These are phyloP conservation scores for Chaetomium tenue DNA, from an alignment of 495 filamentous ascomycete genomes.

Conservation along the genomic window DNA sequence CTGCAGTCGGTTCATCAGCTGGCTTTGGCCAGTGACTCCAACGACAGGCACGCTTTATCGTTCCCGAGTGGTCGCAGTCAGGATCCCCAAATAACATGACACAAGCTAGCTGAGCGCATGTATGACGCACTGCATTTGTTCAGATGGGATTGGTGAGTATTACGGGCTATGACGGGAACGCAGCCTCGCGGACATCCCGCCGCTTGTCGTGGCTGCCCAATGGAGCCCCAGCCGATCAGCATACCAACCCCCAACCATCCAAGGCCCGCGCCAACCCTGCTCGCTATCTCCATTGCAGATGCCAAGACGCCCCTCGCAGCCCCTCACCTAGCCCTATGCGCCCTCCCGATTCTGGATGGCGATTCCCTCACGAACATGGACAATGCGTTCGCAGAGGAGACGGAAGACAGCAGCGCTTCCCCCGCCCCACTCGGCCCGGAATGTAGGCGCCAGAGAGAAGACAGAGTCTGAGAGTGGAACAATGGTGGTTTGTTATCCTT, in stretches of 20 bases:
- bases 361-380: conserved; percentile 3
- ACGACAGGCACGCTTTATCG: not conserved
- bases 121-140: not conserved
- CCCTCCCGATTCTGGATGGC: conserved; percentile 15
- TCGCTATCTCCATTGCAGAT: not conserved
- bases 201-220: conserved; percentile 2
- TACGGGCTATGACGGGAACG: not conserved
- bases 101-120: conserved; percentile 9
- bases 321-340: conserved; percentile 35
- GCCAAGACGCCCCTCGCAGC: conserved; percentile 12
- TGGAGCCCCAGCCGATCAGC: conserved; percentile 5
- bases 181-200: not conserved
- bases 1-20: not conserved
- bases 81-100: conserved; percentile 9
- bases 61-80: not conserved
- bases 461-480: not conserved
- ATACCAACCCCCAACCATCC: conserved; percentile 17
- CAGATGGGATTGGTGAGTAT: not conserved
- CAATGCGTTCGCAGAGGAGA: not conserved
- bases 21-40: conserved; percentile 6
- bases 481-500: not conserved
- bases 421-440: not conserved
- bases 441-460: not conserved
- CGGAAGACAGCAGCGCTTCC: not conserved
- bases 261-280: conserved; percentile 4